These are phyloP conservation scores for Leishmania tarentolae DNA, from an alignment of 208 protist species.

Conservation along the genomic window DNA sequence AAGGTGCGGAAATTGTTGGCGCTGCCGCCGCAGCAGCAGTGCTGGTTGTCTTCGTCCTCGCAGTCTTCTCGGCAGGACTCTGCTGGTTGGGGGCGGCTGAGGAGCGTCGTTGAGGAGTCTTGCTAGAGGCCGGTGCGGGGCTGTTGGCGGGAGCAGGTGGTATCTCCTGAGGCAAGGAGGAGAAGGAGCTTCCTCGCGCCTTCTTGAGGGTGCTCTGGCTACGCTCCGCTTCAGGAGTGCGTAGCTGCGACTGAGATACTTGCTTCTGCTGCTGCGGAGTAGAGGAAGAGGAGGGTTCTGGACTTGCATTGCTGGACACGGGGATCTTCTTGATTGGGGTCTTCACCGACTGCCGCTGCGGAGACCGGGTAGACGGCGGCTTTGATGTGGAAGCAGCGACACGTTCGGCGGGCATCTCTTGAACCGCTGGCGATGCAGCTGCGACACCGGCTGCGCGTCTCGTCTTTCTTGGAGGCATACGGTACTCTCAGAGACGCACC, in stretches of 20 bases:
- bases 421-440: neutral
- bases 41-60: neutral
- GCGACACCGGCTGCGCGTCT: constrained; percentile 1
- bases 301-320: neutral
- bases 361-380: neutral
- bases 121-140: constrained; percentile 7
- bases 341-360: neutral
- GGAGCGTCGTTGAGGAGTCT: constrained; percentile 7
- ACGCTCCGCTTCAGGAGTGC: neutral
- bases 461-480: constrained; percentile 24
- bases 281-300: neutral
- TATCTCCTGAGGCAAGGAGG: constrained; percentile 7
- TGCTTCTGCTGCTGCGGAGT: neutral
- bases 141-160: constrained; percentile 20
- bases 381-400: neutral
- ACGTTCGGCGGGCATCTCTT: neutral
- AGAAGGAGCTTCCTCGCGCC: neutral
- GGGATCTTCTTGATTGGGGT: neutral
- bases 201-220: neutral
- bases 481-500: neutral
- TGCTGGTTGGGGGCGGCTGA: neutral
- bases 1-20: constrained; percentile 7
- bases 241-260: neutral
- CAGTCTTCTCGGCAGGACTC: neutral
- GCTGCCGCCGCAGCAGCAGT: neutral